A percentile compares a stretch with the other conserved stretches of the same genome.
These are phyloP conservation scores for Aureobasidium sp. DNA, from an alignment of 2,329 filamentous ascomycete species.

Conservation along the genomic window DNA sequence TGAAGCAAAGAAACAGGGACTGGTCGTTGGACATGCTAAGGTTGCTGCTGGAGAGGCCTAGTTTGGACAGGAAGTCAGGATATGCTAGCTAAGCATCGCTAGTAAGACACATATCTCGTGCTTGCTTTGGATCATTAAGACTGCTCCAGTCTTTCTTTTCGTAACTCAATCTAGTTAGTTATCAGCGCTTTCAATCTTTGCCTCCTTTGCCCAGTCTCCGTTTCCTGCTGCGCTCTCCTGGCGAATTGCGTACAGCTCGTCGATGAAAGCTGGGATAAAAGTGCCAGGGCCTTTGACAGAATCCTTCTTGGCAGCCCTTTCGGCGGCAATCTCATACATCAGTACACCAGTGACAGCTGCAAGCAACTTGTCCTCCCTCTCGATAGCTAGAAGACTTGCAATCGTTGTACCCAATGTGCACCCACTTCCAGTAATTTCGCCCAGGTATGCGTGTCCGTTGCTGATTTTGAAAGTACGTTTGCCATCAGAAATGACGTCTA, in stretches of 20 bases:
- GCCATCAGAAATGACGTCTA: conserved; percentile 74
- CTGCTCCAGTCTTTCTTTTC: background rate
- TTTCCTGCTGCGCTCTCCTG: conserved; percentile 44
- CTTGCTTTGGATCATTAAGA: background rate
- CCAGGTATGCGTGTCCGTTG: conserved; percentile 70
- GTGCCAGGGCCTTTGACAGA: conserved; percentile 74
- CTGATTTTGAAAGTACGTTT: conserved; percentile 56
- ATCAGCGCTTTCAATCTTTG: conserved; percentile 37
- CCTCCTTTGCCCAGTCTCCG: conserved; percentile 45
- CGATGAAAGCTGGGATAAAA: conserved; percentile 79
- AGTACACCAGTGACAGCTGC: conserved; percentile 67
- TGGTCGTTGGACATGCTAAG: conserved; percentile 27
- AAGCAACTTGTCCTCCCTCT: conserved; percentile 57
- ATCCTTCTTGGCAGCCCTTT: conserved; percentile 50
- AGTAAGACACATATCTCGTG: background rate
- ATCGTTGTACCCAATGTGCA: conserved; percentile 80
- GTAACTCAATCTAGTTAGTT: background rate
- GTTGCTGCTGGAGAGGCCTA: conserved; percentile 25
- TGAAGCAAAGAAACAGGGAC: conserved; percentile 36
- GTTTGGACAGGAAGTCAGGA: background rate
- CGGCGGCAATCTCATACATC: conserved; percentile 71
- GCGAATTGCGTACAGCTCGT: conserved; percentile 52
- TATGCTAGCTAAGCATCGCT: background rate
- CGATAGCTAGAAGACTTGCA: conserved; percentile 64
- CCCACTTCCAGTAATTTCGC: conserved; percentile 64